These are phyloP conservation scores for Fomitopsis betulina DNA, from an alignment of 1,284 basidiomycete species.

Conservation along the genomic window DNA sequence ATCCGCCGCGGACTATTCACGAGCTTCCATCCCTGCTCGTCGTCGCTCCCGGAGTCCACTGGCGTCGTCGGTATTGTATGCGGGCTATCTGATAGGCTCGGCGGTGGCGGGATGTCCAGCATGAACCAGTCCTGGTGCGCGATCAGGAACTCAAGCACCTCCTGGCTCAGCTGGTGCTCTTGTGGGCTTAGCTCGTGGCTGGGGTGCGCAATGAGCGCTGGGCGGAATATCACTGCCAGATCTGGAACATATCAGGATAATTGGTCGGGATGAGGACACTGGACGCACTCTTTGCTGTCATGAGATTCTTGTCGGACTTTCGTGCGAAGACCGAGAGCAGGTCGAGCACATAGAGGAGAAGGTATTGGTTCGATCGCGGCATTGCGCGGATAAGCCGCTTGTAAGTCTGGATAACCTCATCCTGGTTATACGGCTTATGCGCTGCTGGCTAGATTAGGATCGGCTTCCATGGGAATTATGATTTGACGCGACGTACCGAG, in stretches of 20 bases:
- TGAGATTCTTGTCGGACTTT: slow-evolving; percentile 89
- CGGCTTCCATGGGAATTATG: background rate
- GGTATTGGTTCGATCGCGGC: slow-evolving; percentile 88
- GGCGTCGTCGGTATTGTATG: slow-evolving; percentile 21
- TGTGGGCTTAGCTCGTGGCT: slow-evolving; percentile 76
- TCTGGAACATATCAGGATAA: slow-evolving; percentile 41
- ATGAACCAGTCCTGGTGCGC: slow-evolving; percentile 85
- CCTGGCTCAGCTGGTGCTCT: slow-evolving; percentile 85
- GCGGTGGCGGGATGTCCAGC: slow-evolving; percentile 74
- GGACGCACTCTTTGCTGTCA: slow-evolving; percentile 88
- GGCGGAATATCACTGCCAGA: slow-evolving; percentile 92
- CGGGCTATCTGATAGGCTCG: slow-evolving; percentile 27
- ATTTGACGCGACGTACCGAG: slow-evolving; percentile 43
- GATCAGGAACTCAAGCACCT: slow-evolving; percentile 93
- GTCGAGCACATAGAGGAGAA: slow-evolving; percentile 94
- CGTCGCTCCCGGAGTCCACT: slow-evolving; percentile 36
- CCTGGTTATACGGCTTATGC: slow-evolving; percentile 59
- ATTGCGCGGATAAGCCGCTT: slow-evolving; percentile 81
- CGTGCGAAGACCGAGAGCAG: slow-evolving; percentile 92
- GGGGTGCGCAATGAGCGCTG: slow-evolving; percentile 87
- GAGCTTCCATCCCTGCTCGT: slow-evolving; percentile 40
- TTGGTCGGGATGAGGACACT: background rate
- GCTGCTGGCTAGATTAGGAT: slow-evolving; percentile 33
- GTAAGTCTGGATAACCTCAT: slow-evolving; percentile 73
- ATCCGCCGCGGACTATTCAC: slow-evolving; percentile 31